phyloP scores from a whole-genome alignment of 1,284 basidiomycete genomes.

The Ceratobasidium papillatum region DNA sequence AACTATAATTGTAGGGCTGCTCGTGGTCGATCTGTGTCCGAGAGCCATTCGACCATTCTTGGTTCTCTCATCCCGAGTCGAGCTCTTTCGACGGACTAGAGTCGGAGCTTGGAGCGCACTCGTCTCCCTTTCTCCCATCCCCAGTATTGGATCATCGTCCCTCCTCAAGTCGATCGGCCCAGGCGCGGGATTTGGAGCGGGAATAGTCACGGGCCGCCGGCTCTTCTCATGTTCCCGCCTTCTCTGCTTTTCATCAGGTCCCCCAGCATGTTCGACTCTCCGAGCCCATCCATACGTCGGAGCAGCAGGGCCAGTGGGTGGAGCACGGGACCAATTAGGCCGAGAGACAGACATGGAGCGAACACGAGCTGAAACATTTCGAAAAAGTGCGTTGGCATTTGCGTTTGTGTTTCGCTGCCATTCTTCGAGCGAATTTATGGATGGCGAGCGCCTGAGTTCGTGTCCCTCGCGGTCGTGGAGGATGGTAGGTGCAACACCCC shows the following conservation, averaged over 20 bases:
- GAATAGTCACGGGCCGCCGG: conserved; percentile 11
- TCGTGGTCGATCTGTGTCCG: conserved; percentile 20
- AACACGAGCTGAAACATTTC: conserved; percentile 12
- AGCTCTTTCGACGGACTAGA: neutral
- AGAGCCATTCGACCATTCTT: neutral
- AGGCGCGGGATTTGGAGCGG: conserved; percentile 32
- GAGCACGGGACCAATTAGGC: conserved; percentile 27
- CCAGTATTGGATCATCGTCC: neutral
- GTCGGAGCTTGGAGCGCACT: conserved; percentile 17
- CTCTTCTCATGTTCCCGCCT: conserved; percentile 18
- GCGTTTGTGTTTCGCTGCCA: conserved; percentile 19
- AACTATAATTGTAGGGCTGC: conserved; percentile 23
- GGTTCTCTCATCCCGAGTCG: neutral
- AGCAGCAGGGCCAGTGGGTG: neutral
- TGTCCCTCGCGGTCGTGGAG: conserved; percentile 21
- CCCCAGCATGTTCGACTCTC: conserved; percentile 30
- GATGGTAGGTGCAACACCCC: conserved; percentile 37
- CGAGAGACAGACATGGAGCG: conserved; percentile 6
- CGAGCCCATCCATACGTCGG: conserved; percentile 23
- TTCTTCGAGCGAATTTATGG: conserved; percentile 18
- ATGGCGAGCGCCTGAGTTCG: conserved; percentile 6
- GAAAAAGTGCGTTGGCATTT: neutral
- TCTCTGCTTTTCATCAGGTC: conserved; percentile 8
- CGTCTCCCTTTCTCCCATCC: neutral
- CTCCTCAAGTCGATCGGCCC: conserved; percentile 27